Evolutionary conservation across 345 rosid species (phyloP).

Genomic region (Citrus sinensis): DNA sequence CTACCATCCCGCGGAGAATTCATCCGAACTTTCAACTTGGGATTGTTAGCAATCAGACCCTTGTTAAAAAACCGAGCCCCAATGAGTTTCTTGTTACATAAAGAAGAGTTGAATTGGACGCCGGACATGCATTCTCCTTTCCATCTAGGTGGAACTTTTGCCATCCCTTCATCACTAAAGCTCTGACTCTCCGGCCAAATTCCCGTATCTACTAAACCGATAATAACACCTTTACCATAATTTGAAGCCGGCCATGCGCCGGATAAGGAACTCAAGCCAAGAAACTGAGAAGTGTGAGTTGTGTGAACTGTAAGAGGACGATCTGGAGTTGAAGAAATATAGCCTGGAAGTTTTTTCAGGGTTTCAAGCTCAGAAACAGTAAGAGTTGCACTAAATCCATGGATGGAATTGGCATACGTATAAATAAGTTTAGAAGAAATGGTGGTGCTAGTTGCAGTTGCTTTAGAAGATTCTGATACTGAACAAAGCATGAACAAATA

Average conservation of each 20-base stretch:
- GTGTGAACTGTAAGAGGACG: slow-evolving; percentile 33
- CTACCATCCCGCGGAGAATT: slow-evolving; percentile 30
- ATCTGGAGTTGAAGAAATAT: slow-evolving; percentile 25
- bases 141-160: slow-evolving; percentile 35
- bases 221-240: slow-evolving; percentile 32
- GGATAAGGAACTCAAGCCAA: slow-evolving; percentile 28
- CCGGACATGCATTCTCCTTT: slow-evolving; percentile 34
- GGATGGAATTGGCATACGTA: slow-evolving; percentile 14
- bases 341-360: slow-evolving; percentile 23
- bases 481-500: slow-evolving; percentile 25
- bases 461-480: slow-evolving; percentile 1
- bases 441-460: background rate
- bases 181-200: slow-evolving; percentile 51
- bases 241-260: slow-evolving; percentile 29
- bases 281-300: slow-evolving; percentile 36
- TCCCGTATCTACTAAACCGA: slow-evolving; percentile 47
- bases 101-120: slow-evolving; percentile 23
- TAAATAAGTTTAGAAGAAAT: slow-evolving; percentile 20
- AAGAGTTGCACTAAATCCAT: slow-evolving; percentile 26
- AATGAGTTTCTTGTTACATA: slow-evolving; percentile 44
- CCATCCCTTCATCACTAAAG: slow-evolving; percentile 38
- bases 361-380: slow-evolving; percentile 23
- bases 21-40: slow-evolving; percentile 17
- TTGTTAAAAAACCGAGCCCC: slow-evolving; percentile 39
- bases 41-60: slow-evolving; percentile 36